A percentile compares a stretch with the other conserved stretches of the same genome.
These are phyloP conservation scores for Somion occarium DNA, from an alignment of 1,284 basidiomycete genomes.

Conservation along the genomic window DNA sequence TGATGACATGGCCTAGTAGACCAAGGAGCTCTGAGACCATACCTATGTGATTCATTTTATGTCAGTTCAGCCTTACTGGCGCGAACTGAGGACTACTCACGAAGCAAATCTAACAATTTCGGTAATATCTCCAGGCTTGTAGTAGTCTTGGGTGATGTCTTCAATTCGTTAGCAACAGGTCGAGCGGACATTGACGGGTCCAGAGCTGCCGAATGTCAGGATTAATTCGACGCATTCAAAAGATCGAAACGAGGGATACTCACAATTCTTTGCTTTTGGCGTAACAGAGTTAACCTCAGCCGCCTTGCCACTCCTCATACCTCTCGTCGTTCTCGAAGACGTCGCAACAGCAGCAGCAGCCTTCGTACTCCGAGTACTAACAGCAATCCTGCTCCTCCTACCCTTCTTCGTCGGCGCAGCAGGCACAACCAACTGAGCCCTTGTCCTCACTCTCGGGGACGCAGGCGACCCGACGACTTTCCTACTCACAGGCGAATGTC, in stretches of 20 bases:
- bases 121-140: slow-evolving; percentile 44
- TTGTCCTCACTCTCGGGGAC: background rate
- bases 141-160: slow-evolving; percentile 5
- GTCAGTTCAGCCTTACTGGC: slow-evolving; percentile 1
- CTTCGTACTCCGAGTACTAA: slow-evolving; percentile 5
- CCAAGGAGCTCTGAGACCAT: slow-evolving; percentile 66
- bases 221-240: slow-evolving; percentile 8
- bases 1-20: slow-evolving; percentile 43
- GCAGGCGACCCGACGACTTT: background rate
- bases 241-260: background rate
- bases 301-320: slow-evolving; percentile 4
- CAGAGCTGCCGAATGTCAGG: too few species aligned
- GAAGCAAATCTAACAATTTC: slow-evolving; percentile 44
- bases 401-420: slow-evolving; percentile 26
- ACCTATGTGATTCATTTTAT: slow-evolving; percentile 34
- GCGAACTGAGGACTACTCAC: slow-evolving; percentile 30
- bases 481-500: background rate
- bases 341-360: too few species aligned
- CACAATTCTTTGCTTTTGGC: slow-evolving; percentile 33
- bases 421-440: background rate
- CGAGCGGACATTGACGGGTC: too few species aligned
- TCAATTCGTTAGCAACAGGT: too few species aligned
- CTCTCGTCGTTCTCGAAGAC: slow-evolving; percentile 6
- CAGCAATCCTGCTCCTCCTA: slow-evolving; percentile 7
- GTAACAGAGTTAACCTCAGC: slow-evolving; percentile 19